Percentiles rank a stretch among this genome's conserved stretches.
phyloP scores from a whole-genome alignment of 1,284 basidiomycete species.

The Ustilago cynodontis region DNA sequence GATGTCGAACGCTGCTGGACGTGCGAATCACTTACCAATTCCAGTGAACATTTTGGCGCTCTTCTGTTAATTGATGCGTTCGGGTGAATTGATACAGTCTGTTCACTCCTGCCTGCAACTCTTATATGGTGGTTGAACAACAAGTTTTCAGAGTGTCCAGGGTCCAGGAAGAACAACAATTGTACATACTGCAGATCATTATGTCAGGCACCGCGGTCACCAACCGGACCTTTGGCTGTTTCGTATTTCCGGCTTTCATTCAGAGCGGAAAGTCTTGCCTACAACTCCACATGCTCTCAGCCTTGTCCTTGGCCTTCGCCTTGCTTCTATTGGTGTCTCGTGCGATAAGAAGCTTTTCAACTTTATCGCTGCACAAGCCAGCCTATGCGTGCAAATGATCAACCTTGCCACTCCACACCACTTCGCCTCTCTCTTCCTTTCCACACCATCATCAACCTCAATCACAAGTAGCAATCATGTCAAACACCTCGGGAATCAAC shows the following conservation, averaged over 20 bases:
- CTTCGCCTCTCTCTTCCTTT: not conserved
- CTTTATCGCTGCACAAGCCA: conserved; percentile 12
- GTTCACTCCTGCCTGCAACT: too few species aligned
- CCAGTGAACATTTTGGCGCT: conserved; percentile 59
- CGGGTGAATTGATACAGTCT: not conserved
- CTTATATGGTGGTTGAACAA: not conserved
- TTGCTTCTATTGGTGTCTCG: conserved; percentile 12
- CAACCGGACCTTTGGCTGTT: conserved; percentile 7
- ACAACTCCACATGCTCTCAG: conserved; percentile 25
- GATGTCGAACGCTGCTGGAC: too few species aligned
- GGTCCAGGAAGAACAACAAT: not conserved
- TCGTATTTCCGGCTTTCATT: conserved; percentile 30
- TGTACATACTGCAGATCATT: conserved; percentile 2
- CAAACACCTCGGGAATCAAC: conserved; percentile 54
- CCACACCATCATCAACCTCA: not conserved
- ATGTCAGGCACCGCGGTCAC: conserved; percentile 37
- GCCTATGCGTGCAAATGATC: conserved; percentile 21
- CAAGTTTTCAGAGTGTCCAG: too few species aligned
- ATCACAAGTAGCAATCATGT: conserved; percentile 25
- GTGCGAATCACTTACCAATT: conserved; percentile 45
- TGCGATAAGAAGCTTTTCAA: conserved; percentile 33
- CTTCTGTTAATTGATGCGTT: not conserved
- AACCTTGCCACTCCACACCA: not conserved
- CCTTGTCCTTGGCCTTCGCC: not conserved
- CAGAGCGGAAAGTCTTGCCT: conserved; percentile 16